These are phyloP conservation scores for Coemansia sp. DNA, from an alignment of 192 early-diverging fungal genomes.

Conservation along the genomic window DNA sequence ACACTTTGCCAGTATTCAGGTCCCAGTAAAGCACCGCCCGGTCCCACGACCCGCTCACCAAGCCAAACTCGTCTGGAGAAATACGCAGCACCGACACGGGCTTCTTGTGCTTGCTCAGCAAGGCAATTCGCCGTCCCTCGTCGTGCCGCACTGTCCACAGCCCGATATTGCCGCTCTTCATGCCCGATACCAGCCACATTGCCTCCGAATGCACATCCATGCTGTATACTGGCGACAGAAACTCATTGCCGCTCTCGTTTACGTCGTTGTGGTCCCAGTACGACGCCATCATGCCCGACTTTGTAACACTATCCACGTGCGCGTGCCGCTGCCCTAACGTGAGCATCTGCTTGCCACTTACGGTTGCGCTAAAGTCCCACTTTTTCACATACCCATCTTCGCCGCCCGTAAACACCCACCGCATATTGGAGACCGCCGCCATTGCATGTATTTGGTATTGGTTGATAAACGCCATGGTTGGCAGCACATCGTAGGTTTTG, in stretches of 20 bases:
- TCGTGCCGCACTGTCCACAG: conserved; percentile 89
- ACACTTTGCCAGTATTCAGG: conserved; percentile 70
- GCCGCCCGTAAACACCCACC: conserved; percentile 80
- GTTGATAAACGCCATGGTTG: conserved; percentile 39
- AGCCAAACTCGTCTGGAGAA: conserved; percentile 73
- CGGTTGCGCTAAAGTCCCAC: conserved; percentile 86
- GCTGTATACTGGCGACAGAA: conserved; percentile 90
- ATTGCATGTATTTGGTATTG: conserved; percentile 64
- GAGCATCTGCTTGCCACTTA: conserved; percentile 75
- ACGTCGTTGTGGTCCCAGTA: conserved; percentile 53
- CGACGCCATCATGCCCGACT: conserved; percentile 49
- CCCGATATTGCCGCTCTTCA: conserved; percentile 78
- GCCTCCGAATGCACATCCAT: conserved; percentile 92
- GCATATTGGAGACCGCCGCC: conserved; percentile 66
- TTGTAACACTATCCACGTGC: conserved; percentile 80
- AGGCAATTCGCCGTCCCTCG: conserved; percentile 85
- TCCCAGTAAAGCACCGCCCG: conserved; percentile 78
- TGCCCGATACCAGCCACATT: conserved; percentile 76
- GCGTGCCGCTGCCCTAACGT: conserved; percentile 85
- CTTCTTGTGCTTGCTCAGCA: conserved; percentile 74
- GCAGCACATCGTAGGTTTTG: conserved; percentile 27
- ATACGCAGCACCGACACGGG: conserved; percentile 83
- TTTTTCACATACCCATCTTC: conserved; percentile 95
- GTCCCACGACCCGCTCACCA: conserved; percentile 97
- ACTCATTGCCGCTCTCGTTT: conserved; percentile 32